Base-by-base conservation (phyloP, 257 asterid genomes). In the Plantago elongata region DNA sequence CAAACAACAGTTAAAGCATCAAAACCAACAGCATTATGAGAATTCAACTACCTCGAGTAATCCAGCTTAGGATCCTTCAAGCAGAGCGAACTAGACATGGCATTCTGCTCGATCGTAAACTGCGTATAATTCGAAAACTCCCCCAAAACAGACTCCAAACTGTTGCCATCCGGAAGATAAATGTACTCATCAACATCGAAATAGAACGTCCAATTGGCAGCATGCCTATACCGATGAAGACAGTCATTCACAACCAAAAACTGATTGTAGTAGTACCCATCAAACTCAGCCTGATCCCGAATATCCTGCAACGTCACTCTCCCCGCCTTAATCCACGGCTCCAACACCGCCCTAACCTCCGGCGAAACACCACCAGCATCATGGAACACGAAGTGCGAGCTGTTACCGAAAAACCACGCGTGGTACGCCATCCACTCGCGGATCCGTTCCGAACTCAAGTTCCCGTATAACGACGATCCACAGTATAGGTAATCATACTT, bases 381-480 rank as follows among this genome's bases (percentile, higher is more conserved):
- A 74, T 79, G 89, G 66, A 83, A 75, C 10, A 79, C 86, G 64
- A 83, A 83, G 13, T 83, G 89, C 54, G 86, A 83, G 17, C 68
- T 65, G 2, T 43, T 12, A 1, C 86, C 86, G 62, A 83, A 83
- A 78, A 83, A 77, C 89, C 86, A 83, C 0, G 89, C 77, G 76
- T 83, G 89, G 63, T 83, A 83, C 3, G 84, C 83, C 84, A 83
- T 77, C 89, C 89, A 83, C 66, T 83, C 89, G 11, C 89, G 55
- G 65, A 83, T 77, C 15, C 89, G 71, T 3, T 56, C 17, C 3
- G 82, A 78, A 71, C 74, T 83, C 45, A 83, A 30, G 60, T 83
- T 74, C 3, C 86, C 89, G 75, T 79, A 83, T 40, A 83, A 51
- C 11, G 85, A 79, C 0, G 86, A 79, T 0, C 86, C 84, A 78